phyloP scores from a whole-genome alignment of 2,329 filamentous ascomycete genomes.

The Beauveria scarabaeidicola region DNA sequence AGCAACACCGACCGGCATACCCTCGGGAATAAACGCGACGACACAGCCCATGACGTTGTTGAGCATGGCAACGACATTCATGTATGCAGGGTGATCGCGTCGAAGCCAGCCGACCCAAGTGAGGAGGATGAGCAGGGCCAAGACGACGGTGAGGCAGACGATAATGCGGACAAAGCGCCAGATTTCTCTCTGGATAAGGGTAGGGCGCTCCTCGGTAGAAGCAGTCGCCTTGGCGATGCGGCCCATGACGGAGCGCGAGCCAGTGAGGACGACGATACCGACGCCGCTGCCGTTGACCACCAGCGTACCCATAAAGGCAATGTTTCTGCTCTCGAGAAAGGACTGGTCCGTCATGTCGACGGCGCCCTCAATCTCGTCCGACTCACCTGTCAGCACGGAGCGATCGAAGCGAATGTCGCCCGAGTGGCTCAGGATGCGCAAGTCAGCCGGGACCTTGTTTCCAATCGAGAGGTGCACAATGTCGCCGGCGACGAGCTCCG shows the following conservation, averaged over 20 bases:
- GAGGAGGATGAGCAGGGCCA: slow-evolving; percentile 34
- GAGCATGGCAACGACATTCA: slow-evolving; percentile 35
- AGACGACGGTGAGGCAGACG: slow-evolving; percentile 27
- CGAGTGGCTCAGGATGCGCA: slow-evolving; percentile 33
- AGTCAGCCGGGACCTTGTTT: slow-evolving; percentile 40
- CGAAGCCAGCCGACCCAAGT: slow-evolving; percentile 37
- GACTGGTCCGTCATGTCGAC: slow-evolving; percentile 31
- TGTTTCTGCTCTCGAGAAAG: slow-evolving; percentile 35
- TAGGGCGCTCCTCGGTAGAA: slow-evolving; percentile 27
- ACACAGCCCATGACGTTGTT: slow-evolving; percentile 38
- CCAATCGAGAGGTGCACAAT: slow-evolving; percentile 37
- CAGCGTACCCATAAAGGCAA: slow-evolving; percentile 34
- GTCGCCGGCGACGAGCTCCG: slow-evolving; percentile 38
- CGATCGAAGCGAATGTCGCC: slow-evolving; percentile 35
- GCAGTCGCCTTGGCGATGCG: slow-evolving; percentile 31
- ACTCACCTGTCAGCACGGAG: slow-evolving; percentile 33
- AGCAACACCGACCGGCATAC: slow-evolving; percentile 31
- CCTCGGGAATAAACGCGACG: slow-evolving; percentile 32
- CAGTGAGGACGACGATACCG: slow-evolving; percentile 33
- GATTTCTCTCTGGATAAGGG: slow-evolving; percentile 35
- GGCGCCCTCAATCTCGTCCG: slow-evolving; percentile 32
- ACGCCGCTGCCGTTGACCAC: slow-evolving; percentile 32
- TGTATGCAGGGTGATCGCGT: slow-evolving; percentile 26
- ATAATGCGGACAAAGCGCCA: slow-evolving; percentile 36
- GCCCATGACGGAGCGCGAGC: slow-evolving; percentile 32